Evolutionary conservation across 1,139 yeast genomes (phyloP).

Genomic region (Ogataea hybrid): DNA sequence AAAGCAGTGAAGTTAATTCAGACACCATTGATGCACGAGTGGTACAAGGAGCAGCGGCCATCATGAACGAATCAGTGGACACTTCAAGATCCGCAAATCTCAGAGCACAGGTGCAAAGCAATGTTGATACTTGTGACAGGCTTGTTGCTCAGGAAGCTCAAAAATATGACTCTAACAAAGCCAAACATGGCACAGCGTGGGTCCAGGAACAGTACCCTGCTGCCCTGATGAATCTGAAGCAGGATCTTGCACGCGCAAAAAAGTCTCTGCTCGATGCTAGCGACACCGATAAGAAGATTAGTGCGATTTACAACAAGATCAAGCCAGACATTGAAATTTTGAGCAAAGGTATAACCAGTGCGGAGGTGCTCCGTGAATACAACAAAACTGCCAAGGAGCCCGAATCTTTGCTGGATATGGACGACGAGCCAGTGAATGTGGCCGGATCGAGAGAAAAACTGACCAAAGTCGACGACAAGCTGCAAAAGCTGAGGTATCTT

Average conservation of each 20-base stretch:
- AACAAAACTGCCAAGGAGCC: conserved; percentile 15
- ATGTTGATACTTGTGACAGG: conserved; percentile 42
- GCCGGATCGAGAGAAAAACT: conserved; percentile 39
- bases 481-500: conserved; percentile 43
- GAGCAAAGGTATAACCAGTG: conserved; percentile 21
- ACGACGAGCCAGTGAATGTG: conserved; percentile 36
- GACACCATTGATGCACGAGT: conserved; percentile 30
- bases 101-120: conserved; percentile 42
- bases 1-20: conserved; percentile 18
- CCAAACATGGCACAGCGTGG: conserved; percentile 37
- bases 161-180: conserved; percentile 30
- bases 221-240: conserved; percentile 37
- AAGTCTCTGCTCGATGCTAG: conserved; percentile 69
- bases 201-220: conserved; percentile 37
- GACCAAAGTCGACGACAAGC: conserved; percentile 44
- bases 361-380: conserved; percentile 9
- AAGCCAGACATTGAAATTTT: conserved; percentile 22
- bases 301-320: conserved; percentile 39
- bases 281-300: conserved; percentile 59
- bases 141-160: conserved; percentile 38
- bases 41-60: conserved; percentile 28
- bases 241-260: conserved; percentile 56
- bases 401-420: conserved; percentile 58
- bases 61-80: conserved; percentile 15
- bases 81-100: conserved; percentile 13